phyloP scores from a whole-genome alignment of 148 eudicot genomes.

The Rhododendron williamsianum region DNA sequence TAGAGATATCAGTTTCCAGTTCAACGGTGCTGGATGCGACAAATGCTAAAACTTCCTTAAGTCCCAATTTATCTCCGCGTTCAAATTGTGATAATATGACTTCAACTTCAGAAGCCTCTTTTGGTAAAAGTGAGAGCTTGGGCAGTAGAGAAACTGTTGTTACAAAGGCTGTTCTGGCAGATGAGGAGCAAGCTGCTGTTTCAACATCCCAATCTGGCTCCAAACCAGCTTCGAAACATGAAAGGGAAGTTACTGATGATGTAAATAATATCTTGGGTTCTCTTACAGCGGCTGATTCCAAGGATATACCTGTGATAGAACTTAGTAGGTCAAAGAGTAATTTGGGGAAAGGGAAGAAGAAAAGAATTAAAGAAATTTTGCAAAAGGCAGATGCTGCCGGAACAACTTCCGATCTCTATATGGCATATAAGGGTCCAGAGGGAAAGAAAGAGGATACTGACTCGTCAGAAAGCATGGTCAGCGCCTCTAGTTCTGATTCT shows the following conservation, averaged over 20 bases:
- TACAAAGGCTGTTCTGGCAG: slow-evolving; percentile 22
- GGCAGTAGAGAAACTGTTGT: slow-evolving; percentile 19
- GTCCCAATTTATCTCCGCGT: slow-evolving; percentile 15
- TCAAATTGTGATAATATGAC: slow-evolving; percentile 17
- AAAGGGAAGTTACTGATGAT: slow-evolving; percentile 25
- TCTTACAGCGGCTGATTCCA: slow-evolving; percentile 35
- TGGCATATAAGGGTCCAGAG: slow-evolving; percentile 80
- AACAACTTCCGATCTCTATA: slow-evolving; percentile 67
- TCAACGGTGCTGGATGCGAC: background rate
- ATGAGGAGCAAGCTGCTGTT: slow-evolving; percentile 26
- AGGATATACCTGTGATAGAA: slow-evolving; percentile 34
- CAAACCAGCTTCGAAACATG: slow-evolving; percentile 27
- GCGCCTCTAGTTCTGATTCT: slow-evolving; percentile 17
- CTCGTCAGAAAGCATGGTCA: slow-evolving; percentile 23
- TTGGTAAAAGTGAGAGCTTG: slow-evolving; percentile 16
- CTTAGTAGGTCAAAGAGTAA: slow-evolving; percentile 37
- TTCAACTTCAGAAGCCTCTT: slow-evolving; percentile 15
- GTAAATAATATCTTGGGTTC: slow-evolving; percentile 21
- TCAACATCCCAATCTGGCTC: slow-evolving; percentile 17
- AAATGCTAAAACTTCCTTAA: slow-evolving; percentile 15
- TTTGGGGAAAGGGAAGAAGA: slow-evolving; percentile 43
- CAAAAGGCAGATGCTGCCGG: slow-evolving; percentile 77
- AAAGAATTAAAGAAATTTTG: slow-evolving; percentile 42
- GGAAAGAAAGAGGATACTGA: slow-evolving; percentile 47
- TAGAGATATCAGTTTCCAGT: slow-evolving; percentile 15